These are phyloP conservation scores for Ogataea glucozyma DNA, from an alignment of 805 yeast species.

Conservation along the genomic window DNA sequence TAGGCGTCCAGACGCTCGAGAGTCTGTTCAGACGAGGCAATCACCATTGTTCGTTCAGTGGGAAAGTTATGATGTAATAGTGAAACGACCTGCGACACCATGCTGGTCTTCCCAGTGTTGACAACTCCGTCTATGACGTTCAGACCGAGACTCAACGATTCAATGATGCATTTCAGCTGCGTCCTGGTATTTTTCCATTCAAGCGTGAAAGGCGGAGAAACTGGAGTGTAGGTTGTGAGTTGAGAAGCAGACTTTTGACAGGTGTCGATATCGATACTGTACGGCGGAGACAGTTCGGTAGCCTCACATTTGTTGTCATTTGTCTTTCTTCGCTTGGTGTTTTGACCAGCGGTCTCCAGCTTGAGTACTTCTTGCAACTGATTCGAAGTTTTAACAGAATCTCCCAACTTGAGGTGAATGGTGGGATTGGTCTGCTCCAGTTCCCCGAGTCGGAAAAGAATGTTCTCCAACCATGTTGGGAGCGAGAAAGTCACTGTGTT, in stretches of 20 bases:
- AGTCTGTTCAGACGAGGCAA: constrained; percentile 28
- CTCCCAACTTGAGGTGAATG: constrained; percentile 22
- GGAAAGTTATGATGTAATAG: constrained; percentile 25
- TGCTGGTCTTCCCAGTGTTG: constrained; percentile 36
- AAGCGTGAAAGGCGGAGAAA: neutral
- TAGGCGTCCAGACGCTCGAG: neutral
- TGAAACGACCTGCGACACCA: constrained; percentile 29
- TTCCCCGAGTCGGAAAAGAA: neutral
- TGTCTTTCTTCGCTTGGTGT: constrained; percentile 11
- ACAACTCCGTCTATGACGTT: constrained; percentile 24
- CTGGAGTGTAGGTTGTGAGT: neutral
- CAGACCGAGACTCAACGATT: constrained; percentile 13
- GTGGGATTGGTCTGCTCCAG: constrained; percentile 3
- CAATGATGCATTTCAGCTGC: constrained; percentile 5
- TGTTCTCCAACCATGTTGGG: constrained; percentile 9
- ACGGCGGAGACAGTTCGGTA: neutral
- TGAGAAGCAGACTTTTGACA: neutral
- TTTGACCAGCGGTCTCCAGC: neutral
- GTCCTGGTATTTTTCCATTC: neutral
- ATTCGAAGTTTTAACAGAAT: constrained; percentile 19
- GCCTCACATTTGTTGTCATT: neutral
- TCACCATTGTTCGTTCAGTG: constrained; percentile 30
- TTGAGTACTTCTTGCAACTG: neutral
- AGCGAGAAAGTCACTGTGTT: neutral
- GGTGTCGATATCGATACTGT: neutral